A percentile compares a stretch with the other conserved stretches of the same genome.
These are phyloP conservation scores for Tieghemostelium lacteum DNA, from an alignment of 78 protist genomes.

Conservation along the genomic window DNA sequence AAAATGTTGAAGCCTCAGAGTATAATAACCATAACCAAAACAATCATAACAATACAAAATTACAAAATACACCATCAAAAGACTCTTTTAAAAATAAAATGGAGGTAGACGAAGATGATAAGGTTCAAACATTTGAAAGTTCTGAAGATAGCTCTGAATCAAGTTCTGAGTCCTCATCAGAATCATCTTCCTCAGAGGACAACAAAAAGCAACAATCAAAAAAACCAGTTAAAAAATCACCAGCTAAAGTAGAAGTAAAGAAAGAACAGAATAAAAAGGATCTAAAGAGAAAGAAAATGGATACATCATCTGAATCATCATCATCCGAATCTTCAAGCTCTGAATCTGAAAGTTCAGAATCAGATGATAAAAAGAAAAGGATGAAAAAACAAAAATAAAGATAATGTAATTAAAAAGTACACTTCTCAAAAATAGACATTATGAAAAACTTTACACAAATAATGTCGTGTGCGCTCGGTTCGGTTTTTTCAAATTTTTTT, in stretches of 20 bases:
- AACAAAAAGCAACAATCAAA: background rate
- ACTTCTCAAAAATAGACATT: background rate
- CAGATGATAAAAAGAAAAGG: conserved; percentile 4
- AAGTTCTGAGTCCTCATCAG: conserved; percentile 7
- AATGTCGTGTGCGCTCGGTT: no score
- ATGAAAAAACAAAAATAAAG: background rate
- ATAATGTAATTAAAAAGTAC: background rate
- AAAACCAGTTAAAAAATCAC: conserved; percentile 1
- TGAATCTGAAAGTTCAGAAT: conserved; percentile 1
- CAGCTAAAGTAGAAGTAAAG: background rate
- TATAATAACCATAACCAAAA: background rate
- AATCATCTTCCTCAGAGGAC: background rate
- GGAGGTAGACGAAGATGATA: background rate
- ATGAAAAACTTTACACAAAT: background rate
- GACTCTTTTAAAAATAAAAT: background rate
- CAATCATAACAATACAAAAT: background rate
- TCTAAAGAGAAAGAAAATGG: background rate
- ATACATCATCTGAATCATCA: background rate
- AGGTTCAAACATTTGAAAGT: background rate
- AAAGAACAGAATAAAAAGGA: background rate
- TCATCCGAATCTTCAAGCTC: conserved; percentile 25
- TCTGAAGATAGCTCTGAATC: background rate
- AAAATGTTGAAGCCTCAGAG: background rate
- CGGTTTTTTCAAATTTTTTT: no score
- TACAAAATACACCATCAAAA: conserved; percentile 15